Conservation (phyloP, 306 rosid species). For the Medicago arabica region DNA sequence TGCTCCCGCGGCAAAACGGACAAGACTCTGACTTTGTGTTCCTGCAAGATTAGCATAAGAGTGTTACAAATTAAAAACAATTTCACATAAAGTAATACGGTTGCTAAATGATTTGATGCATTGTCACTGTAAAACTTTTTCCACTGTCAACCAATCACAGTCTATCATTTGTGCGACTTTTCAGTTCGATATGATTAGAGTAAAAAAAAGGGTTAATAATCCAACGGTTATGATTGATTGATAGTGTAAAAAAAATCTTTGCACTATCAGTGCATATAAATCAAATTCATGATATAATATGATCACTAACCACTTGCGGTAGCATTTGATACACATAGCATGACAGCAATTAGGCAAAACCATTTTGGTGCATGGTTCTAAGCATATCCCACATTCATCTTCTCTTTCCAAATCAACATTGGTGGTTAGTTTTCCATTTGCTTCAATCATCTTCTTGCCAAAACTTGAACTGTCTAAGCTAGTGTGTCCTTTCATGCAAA, state of each 20-base stretch:
- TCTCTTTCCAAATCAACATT: constrained; percentile 75
- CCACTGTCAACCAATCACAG: not conserved
- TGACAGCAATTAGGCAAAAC: constrained; percentile 97
- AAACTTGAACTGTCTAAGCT: constrained; percentile 48
- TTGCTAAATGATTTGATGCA: not conserved
- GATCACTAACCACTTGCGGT: constrained; percentile 84
- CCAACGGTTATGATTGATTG: not conserved
- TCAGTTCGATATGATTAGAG: not conserved
- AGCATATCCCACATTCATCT: constrained; percentile 96
- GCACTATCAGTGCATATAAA: not conserved
- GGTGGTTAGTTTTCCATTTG: constrained; percentile 51
- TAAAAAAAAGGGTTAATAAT: not conserved
- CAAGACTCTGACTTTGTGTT: constrained; percentile 81
- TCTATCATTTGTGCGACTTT: not conserved
- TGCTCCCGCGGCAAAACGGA: constrained; percentile 91
- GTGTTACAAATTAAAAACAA: constrained; percentile 19
- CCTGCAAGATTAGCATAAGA: constrained; percentile 56
- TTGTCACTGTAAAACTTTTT: not conserved
- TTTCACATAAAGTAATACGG: not conserved
- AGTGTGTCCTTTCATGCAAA: constrained; percentile 52
- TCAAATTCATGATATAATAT: not conserved
- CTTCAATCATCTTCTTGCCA: constrained; percentile 54
- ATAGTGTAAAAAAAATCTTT: not conserved
- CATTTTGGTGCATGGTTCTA: constrained; percentile 93
- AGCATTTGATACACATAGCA: constrained; percentile 97